These are phyloP conservation scores for Candida orba DNA, from an alignment of 805 yeast genomes.

Conservation along the genomic window DNA sequence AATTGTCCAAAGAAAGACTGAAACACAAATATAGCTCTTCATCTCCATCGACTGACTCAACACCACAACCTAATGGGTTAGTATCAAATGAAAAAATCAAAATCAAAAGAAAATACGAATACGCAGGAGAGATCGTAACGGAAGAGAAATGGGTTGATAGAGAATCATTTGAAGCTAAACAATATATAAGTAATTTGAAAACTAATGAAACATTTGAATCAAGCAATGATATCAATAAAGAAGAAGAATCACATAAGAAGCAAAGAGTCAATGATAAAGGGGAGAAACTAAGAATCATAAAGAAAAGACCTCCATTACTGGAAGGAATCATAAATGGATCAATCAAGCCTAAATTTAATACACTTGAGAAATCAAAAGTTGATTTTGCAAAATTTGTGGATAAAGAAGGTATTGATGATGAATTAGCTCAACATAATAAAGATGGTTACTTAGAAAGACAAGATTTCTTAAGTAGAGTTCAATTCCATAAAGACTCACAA, in stretches of 20 bases:
- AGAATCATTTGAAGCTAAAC: constrained; percentile 81
- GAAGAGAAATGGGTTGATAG: constrained; percentile 75
- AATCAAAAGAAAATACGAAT: constrained; percentile 72
- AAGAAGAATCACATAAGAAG: constrained; percentile 4
- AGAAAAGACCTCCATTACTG: constrained; percentile 67
- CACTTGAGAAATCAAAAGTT: constrained; percentile 84
- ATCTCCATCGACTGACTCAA: constrained; percentile 3
- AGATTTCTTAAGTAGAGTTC: constrained; percentile 77
- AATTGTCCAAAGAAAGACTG: constrained; percentile 23
- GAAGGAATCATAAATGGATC: constrained; percentile 68
- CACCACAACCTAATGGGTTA: constrained; percentile 7
- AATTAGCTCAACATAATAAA: constrained; percentile 70
- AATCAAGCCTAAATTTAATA: constrained; percentile 73
- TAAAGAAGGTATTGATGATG: constrained; percentile 75
- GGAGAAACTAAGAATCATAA: constrained; percentile 41
- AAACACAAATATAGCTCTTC: constrained; percentile 16
- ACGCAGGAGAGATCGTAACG: constrained; percentile 78
- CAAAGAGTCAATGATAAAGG: constrained; percentile 19
- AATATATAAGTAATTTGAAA: constrained; percentile 55
- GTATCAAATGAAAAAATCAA: constrained; percentile 43
- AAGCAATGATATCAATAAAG: constrained; percentile 10
- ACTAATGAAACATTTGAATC: constrained; percentile 21
- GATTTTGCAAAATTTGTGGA: constrained; percentile 97
- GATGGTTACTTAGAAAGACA: constrained; percentile 90
- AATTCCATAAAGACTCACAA: constrained; percentile 32